phyloP scores from a whole-genome alignment of 2,329 filamentous ascomycete genomes.

The Nakataea oryzae region DNA sequence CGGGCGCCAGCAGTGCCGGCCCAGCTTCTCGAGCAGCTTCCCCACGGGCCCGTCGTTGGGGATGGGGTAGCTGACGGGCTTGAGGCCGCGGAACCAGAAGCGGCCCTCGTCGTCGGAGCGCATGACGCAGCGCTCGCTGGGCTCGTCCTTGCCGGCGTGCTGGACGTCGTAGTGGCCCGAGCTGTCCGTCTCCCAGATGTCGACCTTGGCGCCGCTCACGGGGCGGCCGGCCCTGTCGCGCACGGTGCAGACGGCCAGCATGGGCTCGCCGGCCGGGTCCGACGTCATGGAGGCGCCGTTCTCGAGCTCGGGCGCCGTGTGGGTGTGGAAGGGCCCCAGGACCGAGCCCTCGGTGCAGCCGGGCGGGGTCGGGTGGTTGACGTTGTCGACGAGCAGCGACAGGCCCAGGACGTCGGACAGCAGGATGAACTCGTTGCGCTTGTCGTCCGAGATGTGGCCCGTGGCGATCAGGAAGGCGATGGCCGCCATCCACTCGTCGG shows the following conservation, averaged over 20 bases:
- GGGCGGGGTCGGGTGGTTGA: slow-evolving; percentile 71
- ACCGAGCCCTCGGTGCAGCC: slow-evolving; percentile 67
- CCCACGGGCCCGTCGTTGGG: slow-evolving; percentile 79
- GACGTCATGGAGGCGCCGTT: slow-evolving; percentile 55
- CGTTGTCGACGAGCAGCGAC: slow-evolving; percentile 69
- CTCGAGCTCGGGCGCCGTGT: slow-evolving; percentile 52
- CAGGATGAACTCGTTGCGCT: slow-evolving; percentile 74
- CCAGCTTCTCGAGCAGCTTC: slow-evolving; percentile 51
- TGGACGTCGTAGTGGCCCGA: slow-evolving; percentile 79
- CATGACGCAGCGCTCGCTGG: slow-evolving; percentile 61
- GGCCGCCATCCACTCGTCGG: slow-evolving; percentile 68
- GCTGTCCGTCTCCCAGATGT: slow-evolving; percentile 79
- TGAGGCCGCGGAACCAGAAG: slow-evolving; percentile 81
- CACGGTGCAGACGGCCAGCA: slow-evolving; percentile 65
- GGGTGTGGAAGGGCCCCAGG: slow-evolving; percentile 73
- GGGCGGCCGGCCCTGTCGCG: slow-evolving; percentile 54
- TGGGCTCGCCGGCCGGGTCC: slow-evolving; percentile 57
- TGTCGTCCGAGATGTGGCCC: slow-evolving; percentile 64
- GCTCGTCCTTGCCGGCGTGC: slow-evolving; percentile 50
- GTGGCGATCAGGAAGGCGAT: slow-evolving; percentile 61
- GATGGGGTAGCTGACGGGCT: slow-evolving; percentile 78
- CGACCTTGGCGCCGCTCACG: slow-evolving; percentile 56
- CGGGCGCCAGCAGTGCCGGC: slow-evolving; percentile 69
- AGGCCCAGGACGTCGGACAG: slow-evolving; percentile 72
- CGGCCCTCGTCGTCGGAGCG: slow-evolving; percentile 56